A percentile compares a stretch with the other conserved stretches of the same genome.
phyloP scores from a whole-genome alignment of 495 filamentous ascomycete species.

The Annulohypoxylon moriforme region DNA sequence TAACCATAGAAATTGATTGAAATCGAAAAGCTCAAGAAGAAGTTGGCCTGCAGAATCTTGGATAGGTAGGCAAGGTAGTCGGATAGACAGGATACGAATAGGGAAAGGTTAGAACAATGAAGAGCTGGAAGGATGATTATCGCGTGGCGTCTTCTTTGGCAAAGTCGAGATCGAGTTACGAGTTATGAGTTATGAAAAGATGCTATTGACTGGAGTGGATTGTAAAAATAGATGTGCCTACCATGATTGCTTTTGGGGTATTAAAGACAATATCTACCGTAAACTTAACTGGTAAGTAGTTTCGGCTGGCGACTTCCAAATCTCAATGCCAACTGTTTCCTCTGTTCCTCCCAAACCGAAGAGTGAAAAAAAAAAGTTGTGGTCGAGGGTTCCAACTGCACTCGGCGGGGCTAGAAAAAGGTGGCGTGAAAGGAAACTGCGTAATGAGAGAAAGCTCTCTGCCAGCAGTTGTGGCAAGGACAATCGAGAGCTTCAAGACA shows the following conservation, averaged over 20 bases:
- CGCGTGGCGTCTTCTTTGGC: conserved; percentile 36
- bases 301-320: conserved; percentile 19
- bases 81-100: conserved; percentile 20
- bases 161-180: neutral
- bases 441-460: conserved; percentile 14
- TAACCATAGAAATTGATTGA: conserved; percentile 3
- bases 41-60: neutral
- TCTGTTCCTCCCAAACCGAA: conserved; percentile 27
- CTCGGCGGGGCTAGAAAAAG: conserved; percentile 33
- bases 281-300: neutral
- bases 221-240: conserved; percentile 20
- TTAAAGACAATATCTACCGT: conserved; percentile 15
- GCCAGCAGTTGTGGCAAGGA: conserved; percentile 8
- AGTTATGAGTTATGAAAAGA: conserved; percentile 1
- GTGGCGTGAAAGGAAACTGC: conserved; percentile 25
- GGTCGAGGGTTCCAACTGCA: conserved; percentile 24
- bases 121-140: conserved; percentile 24
- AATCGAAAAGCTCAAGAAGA: conserved; percentile 15
- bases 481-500: conserved; percentile 18
- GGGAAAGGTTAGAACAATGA: conserved; percentile 29
- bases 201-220: neutral
- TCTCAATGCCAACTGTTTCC: conserved; percentile 27
- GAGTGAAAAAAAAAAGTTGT: conserved; percentile 17
- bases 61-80: conserved; percentile 10
- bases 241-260: conserved; percentile 26